Evolutionary conservation across 345 rosid genomes (phyloP).

Genomic region (Brassica juncea): DNA sequence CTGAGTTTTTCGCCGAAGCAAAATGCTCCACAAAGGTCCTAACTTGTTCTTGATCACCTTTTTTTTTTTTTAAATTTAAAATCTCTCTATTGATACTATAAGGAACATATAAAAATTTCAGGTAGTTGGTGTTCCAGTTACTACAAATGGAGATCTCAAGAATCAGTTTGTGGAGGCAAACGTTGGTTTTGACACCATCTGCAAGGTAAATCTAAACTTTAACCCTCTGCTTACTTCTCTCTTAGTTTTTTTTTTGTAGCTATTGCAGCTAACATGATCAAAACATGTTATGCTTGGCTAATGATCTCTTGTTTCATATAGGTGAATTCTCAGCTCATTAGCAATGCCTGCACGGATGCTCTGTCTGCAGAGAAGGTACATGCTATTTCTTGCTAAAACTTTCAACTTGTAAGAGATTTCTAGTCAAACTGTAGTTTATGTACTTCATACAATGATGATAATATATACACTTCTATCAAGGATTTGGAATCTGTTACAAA

Average conservation of each 20-base stretch:
- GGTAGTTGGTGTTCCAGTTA: constrained; percentile 99
- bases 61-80: background rate
- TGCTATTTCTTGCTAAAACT: background rate
- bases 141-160: constrained; percentile 94
- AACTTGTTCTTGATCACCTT: background rate
- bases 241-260: no score
- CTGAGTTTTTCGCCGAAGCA: constrained; percentile 90
- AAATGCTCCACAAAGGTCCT: constrained; percentile 79
- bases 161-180: constrained; percentile 93
- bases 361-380: constrained; percentile 96
- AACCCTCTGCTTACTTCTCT: background rate
- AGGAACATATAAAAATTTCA: constrained; percentile 27
- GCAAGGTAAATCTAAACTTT: constrained; percentile 64
- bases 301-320: constrained; percentile 36
- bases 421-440: no score
- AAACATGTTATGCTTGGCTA: background rate
- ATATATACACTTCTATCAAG: background rate
- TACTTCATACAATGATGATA: background rate
- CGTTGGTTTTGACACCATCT: constrained; percentile 97
- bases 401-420: background rate
- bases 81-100: background rate
- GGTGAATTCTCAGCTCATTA: constrained; percentile 98
- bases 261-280: no score
- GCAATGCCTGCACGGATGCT: constrained; percentile 97
- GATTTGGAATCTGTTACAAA: background rate